phyloP scores from a whole-genome alignment of 306 rosid species.

The Pueraria montana region DNA sequence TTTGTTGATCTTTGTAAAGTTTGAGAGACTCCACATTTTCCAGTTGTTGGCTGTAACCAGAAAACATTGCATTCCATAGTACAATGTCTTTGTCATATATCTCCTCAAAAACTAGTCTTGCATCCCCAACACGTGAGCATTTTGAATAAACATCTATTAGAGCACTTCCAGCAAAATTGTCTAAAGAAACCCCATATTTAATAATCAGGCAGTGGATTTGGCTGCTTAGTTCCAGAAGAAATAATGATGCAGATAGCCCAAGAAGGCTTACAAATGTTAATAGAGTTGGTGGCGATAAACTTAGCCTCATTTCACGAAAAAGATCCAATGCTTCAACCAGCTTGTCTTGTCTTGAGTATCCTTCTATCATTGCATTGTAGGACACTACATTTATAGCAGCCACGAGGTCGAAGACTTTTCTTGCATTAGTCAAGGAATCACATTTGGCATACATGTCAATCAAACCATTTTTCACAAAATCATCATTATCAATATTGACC shows the following conservation, averaged over 20 bases:
- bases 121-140: slow-evolving; percentile 73
- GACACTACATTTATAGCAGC: slow-evolving; percentile 70
- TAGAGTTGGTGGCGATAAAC: slow-evolving; percentile 63
- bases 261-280: slow-evolving; percentile 88
- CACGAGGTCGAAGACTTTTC: slow-evolving; percentile 69
- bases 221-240: slow-evolving; percentile 67
- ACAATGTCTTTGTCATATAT: slow-evolving; percentile 77
- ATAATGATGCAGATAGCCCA: slow-evolving; percentile 75
- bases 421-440: slow-evolving; percentile 70
- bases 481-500: slow-evolving; percentile 70
- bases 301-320: slow-evolving; percentile 72
- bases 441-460: slow-evolving; percentile 96
- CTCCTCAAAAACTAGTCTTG: slow-evolving; percentile 79
- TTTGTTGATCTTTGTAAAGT: slow-evolving; percentile 64
- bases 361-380: slow-evolving; percentile 95
- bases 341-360: slow-evolving; percentile 75
- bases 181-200: slow-evolving; percentile 76
- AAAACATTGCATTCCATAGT: slow-evolving; percentile 90
- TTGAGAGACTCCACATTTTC: slow-evolving; percentile 83
- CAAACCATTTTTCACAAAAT: slow-evolving; percentile 83
- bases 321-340: slow-evolving; percentile 70
- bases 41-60: slow-evolving; percentile 66
- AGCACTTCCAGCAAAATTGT: slow-evolving; percentile 82
- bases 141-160: slow-evolving; percentile 88
- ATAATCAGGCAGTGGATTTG: slow-evolving; percentile 79